A percentile compares a stretch with the other conserved stretches of the same genome.
These are phyloP conservation scores for Coelastrella sp. DNA, from an alignment of 139 green algal species.

Conservation along the genomic window DNA sequence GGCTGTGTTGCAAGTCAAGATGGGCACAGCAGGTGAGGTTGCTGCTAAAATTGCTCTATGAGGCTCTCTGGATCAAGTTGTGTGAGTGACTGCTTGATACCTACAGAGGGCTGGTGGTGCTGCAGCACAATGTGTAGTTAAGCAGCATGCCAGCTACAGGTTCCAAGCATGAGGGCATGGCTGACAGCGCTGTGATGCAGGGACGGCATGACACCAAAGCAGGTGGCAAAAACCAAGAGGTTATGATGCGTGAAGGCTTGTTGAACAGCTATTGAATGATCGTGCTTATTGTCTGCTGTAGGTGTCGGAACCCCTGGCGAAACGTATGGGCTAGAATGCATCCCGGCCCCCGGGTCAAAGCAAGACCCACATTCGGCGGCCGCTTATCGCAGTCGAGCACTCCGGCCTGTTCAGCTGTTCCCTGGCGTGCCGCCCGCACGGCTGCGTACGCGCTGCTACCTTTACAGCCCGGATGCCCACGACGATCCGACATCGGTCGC, in stretches of 20 bases:
- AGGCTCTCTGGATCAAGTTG: not conserved
- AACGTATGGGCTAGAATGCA: not conserved
- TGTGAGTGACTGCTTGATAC: not conserved
- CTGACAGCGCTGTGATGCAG: not conserved
- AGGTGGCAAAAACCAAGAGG: not conserved
- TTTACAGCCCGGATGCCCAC: not conserved
- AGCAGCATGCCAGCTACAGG: not conserved
- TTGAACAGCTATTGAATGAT: not conserved
- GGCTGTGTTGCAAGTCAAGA: not conserved
- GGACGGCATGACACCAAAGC: not conserved
- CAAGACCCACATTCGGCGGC: not conserved
- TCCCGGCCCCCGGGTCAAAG: not conserved
- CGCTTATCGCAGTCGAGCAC: not conserved
- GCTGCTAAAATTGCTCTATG: not conserved
- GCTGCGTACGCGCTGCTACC: not conserved
- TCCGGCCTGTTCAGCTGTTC: not conserved
- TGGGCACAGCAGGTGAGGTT: not conserved
- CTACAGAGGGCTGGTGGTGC: not conserved
- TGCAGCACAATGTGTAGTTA: not conserved
- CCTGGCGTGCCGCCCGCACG: too few relatives aligned
- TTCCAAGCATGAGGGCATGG: not conserved
- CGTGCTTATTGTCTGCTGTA: not conserved
- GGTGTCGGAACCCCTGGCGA: not conserved
- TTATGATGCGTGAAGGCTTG: not conserved
- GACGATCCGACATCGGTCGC: not conserved